Percentiles rank a stretch among this genome's conserved stretches.
phyloP scores from a whole-genome alignment of 2,329 filamentous ascomycete species.

The Monosporascus sp. region DNA sequence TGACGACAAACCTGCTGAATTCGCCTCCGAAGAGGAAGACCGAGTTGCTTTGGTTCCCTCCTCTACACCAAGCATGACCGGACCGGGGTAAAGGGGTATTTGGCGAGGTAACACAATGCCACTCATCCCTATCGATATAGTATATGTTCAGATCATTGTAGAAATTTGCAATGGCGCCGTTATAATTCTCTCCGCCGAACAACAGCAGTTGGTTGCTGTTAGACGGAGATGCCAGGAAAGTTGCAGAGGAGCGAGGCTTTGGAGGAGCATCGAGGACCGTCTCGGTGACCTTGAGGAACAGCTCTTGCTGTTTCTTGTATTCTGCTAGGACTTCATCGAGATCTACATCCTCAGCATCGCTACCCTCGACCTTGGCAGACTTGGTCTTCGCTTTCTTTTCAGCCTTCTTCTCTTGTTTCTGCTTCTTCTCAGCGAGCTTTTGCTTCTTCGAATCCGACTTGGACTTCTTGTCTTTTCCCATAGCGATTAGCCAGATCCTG shows the following conservation, averaged over 20 bases:
- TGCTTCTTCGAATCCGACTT: conserved; percentile 40
- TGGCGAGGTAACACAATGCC: conserved; percentile 83
- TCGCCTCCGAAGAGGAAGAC: conserved; percentile 95
- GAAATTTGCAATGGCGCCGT: conserved; percentile 76
- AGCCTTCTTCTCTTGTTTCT: conserved; percentile 82
- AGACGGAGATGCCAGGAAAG: conserved; percentile 76
- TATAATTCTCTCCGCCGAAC: conserved; percentile 94
- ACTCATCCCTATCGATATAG: conserved; percentile 80
- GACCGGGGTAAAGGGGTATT: conserved; percentile 87
- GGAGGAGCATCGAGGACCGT: conserved; percentile 65
- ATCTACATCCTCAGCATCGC: conserved; percentile 88
- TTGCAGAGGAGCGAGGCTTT: conserved; percentile 71
- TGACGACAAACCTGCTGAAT: conserved; percentile 63
- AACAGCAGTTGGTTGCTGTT: conserved; percentile 85
- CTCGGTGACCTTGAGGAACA: conserved; percentile 92
- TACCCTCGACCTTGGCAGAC: conserved; percentile 67
- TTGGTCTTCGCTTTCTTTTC: conserved; percentile 78
- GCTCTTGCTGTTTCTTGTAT: conserved; percentile 88
- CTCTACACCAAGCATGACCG: conserved; percentile 91
- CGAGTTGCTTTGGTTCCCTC: conserved; percentile 71
- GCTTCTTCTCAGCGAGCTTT: conserved; percentile 56
- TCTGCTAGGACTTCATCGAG: conserved; percentile 89
- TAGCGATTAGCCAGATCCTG: conserved; percentile 12
- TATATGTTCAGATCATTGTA: conserved; percentile 64
- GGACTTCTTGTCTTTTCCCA: conserved; percentile 42